Evolutionary conservation across 192 early-diverging fungal species (phyloP), one percentile per base, ranked within the genome.

Genomic region (Kickxella alabastrina): DNA sequence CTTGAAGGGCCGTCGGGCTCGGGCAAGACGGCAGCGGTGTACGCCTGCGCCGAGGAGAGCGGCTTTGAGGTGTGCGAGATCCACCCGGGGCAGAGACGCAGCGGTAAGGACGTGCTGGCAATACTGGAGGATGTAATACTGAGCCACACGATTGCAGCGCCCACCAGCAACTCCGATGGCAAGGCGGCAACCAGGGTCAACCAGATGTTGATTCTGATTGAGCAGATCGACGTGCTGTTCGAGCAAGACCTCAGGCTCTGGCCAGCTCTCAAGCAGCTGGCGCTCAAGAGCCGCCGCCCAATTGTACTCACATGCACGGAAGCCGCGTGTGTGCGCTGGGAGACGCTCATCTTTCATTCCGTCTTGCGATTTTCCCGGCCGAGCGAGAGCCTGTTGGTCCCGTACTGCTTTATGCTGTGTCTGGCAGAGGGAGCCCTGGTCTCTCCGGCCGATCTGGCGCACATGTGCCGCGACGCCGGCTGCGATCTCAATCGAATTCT

Each of bases 241-340:
- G 86, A 91, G 27, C 81, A 86, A 21, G 91, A 93, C 54, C 84
- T 83, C 34, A 84, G 85, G 3, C 84, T 91, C 28, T 91, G 89
- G 87, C 56, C 79, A 1, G 83, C 82, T 1, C 77, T 93, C 9
- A 75, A 79, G 45, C 75, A 80, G 34, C 59, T 93, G 25, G 77
- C 87, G 13, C 74, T 82, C 31, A 84, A 79, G 37, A 87, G 83
- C 66, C 84, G 82, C 28, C 75, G 89, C 1, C 91, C 91, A 0
- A 89, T 93, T 21, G 79, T 91, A n/a, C 78, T 93, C 62, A 90
- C 85, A 0, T 90, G 89, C 63, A 86, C 83, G 58, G 55, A 57
- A 21, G 29, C 34, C 7, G 40, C 61, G 15, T 68, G 57, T 13
- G 50, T 76, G 21, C 65, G 61, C 36, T 65, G 73, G 65, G 62